phyloP scores from a whole-genome alignment of 345 rosid genomes.

The Syzygium grande region DNA sequence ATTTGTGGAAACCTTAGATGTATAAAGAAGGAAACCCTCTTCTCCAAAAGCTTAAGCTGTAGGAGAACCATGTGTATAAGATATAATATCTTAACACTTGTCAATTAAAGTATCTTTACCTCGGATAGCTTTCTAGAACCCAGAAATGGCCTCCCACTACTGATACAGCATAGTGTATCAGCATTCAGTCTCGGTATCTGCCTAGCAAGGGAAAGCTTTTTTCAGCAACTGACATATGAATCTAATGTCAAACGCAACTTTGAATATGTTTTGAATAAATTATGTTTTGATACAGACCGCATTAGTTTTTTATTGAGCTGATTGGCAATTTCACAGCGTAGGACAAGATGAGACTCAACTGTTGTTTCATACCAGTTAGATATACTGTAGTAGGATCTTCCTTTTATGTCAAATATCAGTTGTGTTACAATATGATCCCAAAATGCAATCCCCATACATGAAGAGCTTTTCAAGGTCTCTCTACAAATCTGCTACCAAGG shows the following conservation, averaged over 20 bases:
- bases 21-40: not conserved
- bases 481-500: not conserved
- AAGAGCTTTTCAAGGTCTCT: not conserved
- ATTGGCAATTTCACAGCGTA: not conserved
- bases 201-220: not conserved
- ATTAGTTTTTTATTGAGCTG: not conserved
- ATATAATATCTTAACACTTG: not conserved
- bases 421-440: not conserved
- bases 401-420: not conserved
- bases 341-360: not conserved
- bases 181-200: not conserved
- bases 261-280: not conserved
- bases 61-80: not conserved
- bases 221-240: not conserved
- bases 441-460: not conserved
- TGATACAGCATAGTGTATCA: not conserved
- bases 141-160: not conserved
- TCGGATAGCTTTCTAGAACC: not conserved
- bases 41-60: not conserved
- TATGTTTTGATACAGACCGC: not conserved
- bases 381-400: not conserved
- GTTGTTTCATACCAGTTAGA: not conserved
- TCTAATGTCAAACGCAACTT: not conserved
- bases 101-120: not conserved
- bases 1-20: not conserved